A percentile compares a stretch with the other conserved stretches of the same genome.
phyloP scores from a whole-genome alignment of 192 early-diverging fungal species.

The Gaertneriomyces sp. region DNA sequence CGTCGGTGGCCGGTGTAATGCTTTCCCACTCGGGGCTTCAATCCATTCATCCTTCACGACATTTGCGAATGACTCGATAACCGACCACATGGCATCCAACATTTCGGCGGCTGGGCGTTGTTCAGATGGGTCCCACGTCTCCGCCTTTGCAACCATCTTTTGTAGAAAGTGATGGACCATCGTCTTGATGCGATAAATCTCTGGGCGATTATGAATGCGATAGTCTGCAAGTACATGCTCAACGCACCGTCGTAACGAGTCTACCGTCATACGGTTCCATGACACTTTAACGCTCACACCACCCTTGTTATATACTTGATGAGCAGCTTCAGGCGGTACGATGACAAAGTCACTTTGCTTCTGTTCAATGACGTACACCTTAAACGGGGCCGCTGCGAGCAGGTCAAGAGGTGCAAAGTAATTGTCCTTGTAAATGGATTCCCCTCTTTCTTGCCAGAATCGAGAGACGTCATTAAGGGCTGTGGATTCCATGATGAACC shows the following conservation, averaged over 20 bases:
- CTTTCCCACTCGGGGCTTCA: constrained; percentile 3
- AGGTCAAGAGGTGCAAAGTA: constrained; percentile 15
- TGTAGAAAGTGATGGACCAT: constrained; percentile 11
- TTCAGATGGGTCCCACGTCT: neutral
- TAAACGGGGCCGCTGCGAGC: constrained; percentile 29
- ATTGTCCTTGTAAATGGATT: constrained; percentile 20
- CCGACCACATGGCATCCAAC: constrained; percentile 13
- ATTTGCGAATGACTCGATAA: constrained; percentile 15
- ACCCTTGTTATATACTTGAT: constrained; percentile 37
- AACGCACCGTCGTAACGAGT: constrained; percentile 18
- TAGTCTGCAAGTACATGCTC: constrained; percentile 2
- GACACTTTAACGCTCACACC: constrained; percentile 23
- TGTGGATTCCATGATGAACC: constrained; percentile 23
- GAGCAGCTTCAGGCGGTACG: constrained; percentile 27
- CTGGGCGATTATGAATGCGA: neutral
- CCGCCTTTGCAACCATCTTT: neutral
- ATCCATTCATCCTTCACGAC: constrained; percentile 29
- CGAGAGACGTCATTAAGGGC: constrained; percentile 1
- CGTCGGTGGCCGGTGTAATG: neutral
- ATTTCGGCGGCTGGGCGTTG: neutral
- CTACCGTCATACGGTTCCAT: constrained; percentile 22
- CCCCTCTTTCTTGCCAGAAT: constrained; percentile 17
- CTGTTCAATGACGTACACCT: constrained; percentile 31
- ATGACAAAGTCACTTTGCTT: constrained; percentile 34
- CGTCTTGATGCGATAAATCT: constrained; percentile 27